phyloP scores from a whole-genome alignment of 345 rosid species.

The Sisymbrium irio region DNA sequence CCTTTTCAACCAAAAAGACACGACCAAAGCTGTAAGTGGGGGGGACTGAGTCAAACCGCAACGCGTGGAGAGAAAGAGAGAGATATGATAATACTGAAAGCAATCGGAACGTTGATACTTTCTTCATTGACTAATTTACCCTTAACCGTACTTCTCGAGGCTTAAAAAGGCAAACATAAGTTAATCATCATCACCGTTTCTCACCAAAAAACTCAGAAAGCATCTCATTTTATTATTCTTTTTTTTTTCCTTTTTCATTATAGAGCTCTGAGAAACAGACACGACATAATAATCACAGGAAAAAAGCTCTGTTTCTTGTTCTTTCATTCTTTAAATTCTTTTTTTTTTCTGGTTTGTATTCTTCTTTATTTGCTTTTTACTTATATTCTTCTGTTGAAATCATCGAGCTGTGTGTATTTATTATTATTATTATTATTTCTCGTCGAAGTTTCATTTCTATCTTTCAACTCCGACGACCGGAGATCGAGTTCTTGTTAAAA shows the following conservation, averaged over 20 bases:
- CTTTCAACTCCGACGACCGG: neutral
- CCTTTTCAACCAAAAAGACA: constrained; percentile 16
- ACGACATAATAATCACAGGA: neutral
- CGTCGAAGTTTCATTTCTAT: neutral
- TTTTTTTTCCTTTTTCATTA: neutral
- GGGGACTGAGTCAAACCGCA: constrained; percentile 29
- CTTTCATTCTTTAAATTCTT: constrained; percentile 15
- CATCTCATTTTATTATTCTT: neutral
- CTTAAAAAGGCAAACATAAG: neutral
- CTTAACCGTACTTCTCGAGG: constrained; percentile 1
- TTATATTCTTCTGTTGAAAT: neutral
- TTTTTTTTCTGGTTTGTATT: constrained; percentile 1
- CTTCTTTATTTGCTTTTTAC: neutral
- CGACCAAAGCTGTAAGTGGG: constrained; percentile 16
- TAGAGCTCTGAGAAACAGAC: constrained; percentile 14
- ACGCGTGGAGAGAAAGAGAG: constrained; percentile 21
- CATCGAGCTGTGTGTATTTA: neutral
- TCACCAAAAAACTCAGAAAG: neutral
- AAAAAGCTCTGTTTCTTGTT: constrained; percentile 22
- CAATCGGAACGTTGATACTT: constrained; percentile 23
- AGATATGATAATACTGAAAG: neutral
- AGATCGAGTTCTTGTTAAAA: constrained; percentile 19
- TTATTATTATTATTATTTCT: neutral
- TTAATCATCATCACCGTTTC: neutral
- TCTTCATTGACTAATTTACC: constrained; percentile 21